phyloP scores from a whole-genome alignment of 192 early-diverging fungal genomes.

The Geosiphon pyriformis region DNA sequence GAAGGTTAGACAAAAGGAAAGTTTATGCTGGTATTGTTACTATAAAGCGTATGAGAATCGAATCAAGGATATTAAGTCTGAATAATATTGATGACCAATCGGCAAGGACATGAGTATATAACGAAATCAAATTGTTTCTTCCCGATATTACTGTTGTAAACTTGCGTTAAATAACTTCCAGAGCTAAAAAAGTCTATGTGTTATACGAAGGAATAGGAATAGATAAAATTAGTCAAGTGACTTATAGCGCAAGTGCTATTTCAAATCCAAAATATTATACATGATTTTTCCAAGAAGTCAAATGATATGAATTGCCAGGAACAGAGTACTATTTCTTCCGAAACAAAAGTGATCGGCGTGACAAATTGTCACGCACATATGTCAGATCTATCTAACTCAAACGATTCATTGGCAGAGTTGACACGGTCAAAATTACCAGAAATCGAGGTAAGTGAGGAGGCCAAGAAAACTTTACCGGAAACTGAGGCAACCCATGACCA shows the following conservation, averaged over 20 bases:
- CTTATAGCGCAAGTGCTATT: constrained; percentile 1
- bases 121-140: constrained; percentile 11
- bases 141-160: constrained; percentile 15
- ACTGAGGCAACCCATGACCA: too few species aligned
- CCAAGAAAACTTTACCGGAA: constrained; percentile 1
- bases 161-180: constrained; percentile 13
- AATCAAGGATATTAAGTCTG: not conserved
- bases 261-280: constrained; percentile 1
- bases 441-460: not conserved
- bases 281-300: not conserved
- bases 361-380: constrained; percentile 9
- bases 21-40: constrained; percentile 20
- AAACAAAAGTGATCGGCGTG: constrained; percentile 3
- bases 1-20: constrained; percentile 17
- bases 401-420: too few species aligned
- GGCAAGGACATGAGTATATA: constrained; percentile 13
- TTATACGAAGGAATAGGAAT: constrained; percentile 11
- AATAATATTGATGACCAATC: constrained; percentile 9
- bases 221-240: not conserved
- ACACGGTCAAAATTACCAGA: too few species aligned
- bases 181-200: constrained; percentile 11
- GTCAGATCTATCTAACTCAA: not conserved
- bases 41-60: constrained; percentile 4
- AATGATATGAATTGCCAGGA: not conserved
- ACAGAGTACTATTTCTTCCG: not conserved